These are phyloP conservation scores for Juncus effusus DNA, from an alignment of 176 grass and related monocot genomes.

Conservation along the genomic window DNA sequence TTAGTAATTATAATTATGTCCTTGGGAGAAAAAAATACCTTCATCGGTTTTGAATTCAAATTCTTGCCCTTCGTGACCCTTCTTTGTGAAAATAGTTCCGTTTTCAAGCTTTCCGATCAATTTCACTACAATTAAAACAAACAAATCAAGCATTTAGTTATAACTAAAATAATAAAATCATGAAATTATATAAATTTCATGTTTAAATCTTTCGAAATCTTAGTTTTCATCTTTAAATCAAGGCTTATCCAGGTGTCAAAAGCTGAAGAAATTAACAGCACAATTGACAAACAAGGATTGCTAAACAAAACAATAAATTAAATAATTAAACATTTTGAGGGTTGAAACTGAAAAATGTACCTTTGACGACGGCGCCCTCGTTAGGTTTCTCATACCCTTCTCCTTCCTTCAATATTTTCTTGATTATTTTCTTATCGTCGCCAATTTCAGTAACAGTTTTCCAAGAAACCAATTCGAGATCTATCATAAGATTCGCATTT, in stretches of 20 bases:
- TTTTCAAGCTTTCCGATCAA: constrained; percentile 74
- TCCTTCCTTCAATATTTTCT: constrained; percentile 86
- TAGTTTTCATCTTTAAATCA: too few relatives aligned
- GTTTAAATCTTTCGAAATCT: too few relatives aligned
- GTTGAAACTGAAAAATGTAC: constrained; percentile 24
- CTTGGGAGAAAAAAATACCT: constrained; percentile 34
- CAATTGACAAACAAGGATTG: background rate
- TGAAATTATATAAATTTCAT: too few relatives aligned
- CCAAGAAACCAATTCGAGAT: constrained; percentile 89
- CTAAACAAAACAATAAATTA: background rate
- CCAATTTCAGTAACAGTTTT: constrained; percentile 95
- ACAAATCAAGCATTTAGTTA: background rate
- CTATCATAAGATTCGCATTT: constrained; percentile 53
- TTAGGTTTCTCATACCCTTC: constrained; percentile 81
- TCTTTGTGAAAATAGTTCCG: constrained; percentile 75
- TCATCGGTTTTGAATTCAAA: constrained; percentile 91
- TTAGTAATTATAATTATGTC: background rate
- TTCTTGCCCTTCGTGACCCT: constrained; percentile 64
- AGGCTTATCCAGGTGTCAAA: too few relatives aligned
- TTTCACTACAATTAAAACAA: constrained; percentile 76
- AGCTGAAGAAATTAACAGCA: background rate
- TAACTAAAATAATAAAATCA: background rate
- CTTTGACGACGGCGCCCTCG: constrained; percentile 74
- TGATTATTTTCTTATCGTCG: constrained; percentile 94
- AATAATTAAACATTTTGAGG: background rate